Evolutionary conservation across 2,329 filamentous ascomycete genomes (phyloP).

Genomic region (Hymenoscyphus fructigenus): DNA sequence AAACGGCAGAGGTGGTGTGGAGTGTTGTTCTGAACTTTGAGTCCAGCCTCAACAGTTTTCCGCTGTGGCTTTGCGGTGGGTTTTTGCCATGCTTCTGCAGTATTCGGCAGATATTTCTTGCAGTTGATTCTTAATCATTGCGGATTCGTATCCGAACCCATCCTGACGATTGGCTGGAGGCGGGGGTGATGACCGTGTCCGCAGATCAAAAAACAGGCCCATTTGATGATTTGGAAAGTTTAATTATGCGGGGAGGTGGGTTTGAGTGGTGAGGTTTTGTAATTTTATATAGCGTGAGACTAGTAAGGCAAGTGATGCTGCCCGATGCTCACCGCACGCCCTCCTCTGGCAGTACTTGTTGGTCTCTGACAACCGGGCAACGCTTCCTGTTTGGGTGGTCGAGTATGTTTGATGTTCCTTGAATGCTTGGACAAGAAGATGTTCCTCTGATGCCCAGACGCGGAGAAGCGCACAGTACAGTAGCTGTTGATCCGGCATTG

Average conservation of each 20-base stretch:
- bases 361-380: no score
- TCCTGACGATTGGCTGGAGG: not conserved
- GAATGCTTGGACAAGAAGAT: no score
- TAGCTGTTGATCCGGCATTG: not conserved
- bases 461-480: no score
- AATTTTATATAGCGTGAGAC: not conserved
- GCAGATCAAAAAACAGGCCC: not conserved
- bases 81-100: not conserved
- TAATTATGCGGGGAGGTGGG: not conserved
- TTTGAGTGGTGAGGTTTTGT: not conserved
- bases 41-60: not conserved
- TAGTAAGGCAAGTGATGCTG: not conserved
- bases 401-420: no score
- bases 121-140: no score
- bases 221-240: not conserved
- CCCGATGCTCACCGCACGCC: not conserved
- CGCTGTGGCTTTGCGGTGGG: not conserved
- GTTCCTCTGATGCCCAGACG: no score
- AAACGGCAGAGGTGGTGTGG: not conserved
- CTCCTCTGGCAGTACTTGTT: not conserved
- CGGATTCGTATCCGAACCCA: not conserved
- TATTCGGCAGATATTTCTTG: not conserved
- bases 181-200: not conserved
- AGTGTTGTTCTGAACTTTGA: not conserved
- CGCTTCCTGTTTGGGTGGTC: no score